phyloP scores from a whole-genome alignment of 768 basidiomycete species.

The Naganishia vishniacii region DNA sequence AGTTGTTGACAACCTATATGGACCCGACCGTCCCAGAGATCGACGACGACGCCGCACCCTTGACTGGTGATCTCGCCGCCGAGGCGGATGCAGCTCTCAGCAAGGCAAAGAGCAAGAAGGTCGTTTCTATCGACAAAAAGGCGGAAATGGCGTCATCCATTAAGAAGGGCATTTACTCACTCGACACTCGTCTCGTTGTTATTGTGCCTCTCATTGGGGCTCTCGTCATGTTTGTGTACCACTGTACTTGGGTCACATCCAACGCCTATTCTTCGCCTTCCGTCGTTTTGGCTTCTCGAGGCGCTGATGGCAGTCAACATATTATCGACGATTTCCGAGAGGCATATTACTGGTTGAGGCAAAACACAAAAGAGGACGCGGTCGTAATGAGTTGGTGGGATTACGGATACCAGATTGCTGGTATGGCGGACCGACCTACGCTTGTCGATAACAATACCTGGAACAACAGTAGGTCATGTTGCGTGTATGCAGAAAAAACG shows the following conservation, averaged over 20 bases:
- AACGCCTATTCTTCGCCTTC: slow-evolving; percentile 95
- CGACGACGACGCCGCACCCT: slow-evolving; percentile 30
- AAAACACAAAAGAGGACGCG: slow-evolving; percentile 85
- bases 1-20: slow-evolving; percentile 80
- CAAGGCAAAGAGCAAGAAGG: slow-evolving; percentile 43
- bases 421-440: slow-evolving; percentile 73
- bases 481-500: slow-evolving; percentile 41
- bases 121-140: slow-evolving; percentile 57
- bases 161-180: slow-evolving; percentile 65
- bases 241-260: slow-evolving; percentile 95
- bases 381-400: slow-evolving; percentile 99
- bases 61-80: slow-evolving; percentile 22
- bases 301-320: slow-evolving; percentile 77
- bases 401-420: slow-evolving; percentile 98
- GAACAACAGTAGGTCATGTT: slow-evolving; percentile 82
- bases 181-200: slow-evolving; percentile 74
- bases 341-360: slow-evolving; percentile 96
- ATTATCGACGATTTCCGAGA: slow-evolving; percentile 99
- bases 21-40: slow-evolving; percentile 68
- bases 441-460: slow-evolving; percentile 61
- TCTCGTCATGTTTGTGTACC: slow-evolving; percentile 83
- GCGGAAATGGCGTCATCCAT: slow-evolving; percentile 54
- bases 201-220: slow-evolving; percentile 68
- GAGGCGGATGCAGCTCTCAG: slow-evolving; percentile 32
- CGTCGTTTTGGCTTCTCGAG: slow-evolving; percentile 78